Conservation (phyloP, 202 grass and related monocot species). For the Schoenoplectus tabernaemontani region DNA sequence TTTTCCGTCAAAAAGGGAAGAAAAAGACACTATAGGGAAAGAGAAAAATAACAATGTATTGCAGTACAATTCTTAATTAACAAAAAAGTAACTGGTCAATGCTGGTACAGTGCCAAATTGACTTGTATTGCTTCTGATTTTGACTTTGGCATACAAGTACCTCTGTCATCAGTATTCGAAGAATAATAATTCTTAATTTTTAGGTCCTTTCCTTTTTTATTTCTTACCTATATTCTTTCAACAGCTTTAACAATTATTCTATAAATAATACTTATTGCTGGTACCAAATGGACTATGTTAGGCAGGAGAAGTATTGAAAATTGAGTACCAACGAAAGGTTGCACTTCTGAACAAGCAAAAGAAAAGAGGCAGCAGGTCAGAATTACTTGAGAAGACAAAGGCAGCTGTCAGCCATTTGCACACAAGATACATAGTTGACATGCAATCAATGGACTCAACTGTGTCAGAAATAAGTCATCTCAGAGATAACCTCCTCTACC, state of each 20-base stretch:
- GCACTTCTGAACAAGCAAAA: slow-evolving; percentile 69
- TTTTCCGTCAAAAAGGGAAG: background rate
- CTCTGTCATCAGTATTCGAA: background rate
- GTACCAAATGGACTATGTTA: slow-evolving; percentile 27
- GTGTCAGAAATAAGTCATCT: slow-evolving; percentile 85
- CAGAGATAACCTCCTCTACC: slow-evolving; percentile 58
- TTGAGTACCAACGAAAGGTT: slow-evolving; percentile 88
- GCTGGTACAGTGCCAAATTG: background rate
- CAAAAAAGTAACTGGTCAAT: background rate
- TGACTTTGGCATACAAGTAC: background rate
- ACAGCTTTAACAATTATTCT: background rate
- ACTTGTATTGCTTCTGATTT: background rate
- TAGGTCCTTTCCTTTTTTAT: background rate
- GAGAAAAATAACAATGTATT: background rate
- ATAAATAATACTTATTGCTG: slow-evolving; percentile 5
- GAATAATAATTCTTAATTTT: background rate
- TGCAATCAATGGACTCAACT: slow-evolving; percentile 91
- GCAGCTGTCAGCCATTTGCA: slow-evolving; percentile 82
- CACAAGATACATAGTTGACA: slow-evolving; percentile 90
- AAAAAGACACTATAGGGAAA: background rate
- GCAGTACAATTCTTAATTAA: background rate
- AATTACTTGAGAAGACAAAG: slow-evolving; percentile 71
- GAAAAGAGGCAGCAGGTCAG: slow-evolving; percentile 44
- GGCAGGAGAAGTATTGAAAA: slow-evolving; percentile 89
- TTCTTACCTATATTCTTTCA: background rate